These are phyloP conservation scores for Choanephora cucurbitarum DNA, from an alignment of 371 early-diverging fungal species.

Conservation along the genomic window DNA sequence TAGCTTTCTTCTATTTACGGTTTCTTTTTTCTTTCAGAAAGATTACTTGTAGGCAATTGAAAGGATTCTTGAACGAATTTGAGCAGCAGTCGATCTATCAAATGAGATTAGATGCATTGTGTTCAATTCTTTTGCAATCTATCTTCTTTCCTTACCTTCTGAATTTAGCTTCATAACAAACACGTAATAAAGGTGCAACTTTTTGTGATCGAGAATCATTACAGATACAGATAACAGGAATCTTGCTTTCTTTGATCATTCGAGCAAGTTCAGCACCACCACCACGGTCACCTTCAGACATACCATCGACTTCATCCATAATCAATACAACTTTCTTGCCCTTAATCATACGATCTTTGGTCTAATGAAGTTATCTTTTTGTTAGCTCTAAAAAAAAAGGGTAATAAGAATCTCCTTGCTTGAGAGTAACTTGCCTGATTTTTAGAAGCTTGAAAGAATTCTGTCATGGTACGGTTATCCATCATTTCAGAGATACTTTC, in stretches of 20 bases:
- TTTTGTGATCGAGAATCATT: conserved; percentile 95
- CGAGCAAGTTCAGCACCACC: conserved; percentile 92
- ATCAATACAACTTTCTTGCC: conserved; percentile 77
- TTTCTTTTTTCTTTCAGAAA: background rate
- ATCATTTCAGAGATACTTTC: conserved; percentile 58
- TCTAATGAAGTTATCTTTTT: too few relatives aligned
- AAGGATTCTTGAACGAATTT: conserved; percentile 75
- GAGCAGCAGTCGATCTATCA: conserved; percentile 42
- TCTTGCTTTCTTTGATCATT: conserved; percentile 90
- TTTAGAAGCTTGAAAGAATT: conserved; percentile 48
- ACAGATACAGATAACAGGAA: conserved; percentile 99
- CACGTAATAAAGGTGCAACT: conserved; percentile 84
- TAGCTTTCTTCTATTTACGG: conserved; percentile 16
- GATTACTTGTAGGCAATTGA: conserved; percentile 72
- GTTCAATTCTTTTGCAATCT: too few relatives aligned
- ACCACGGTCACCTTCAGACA: conserved; percentile 99
- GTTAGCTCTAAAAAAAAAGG: too few relatives aligned
- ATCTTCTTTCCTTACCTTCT: conserved; percentile 58
- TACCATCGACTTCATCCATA: conserved; percentile 99
- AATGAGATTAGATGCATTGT: too few relatives aligned
- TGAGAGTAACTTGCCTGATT: background rate
- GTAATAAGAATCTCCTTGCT: conserved; percentile 13
- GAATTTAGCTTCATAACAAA: conserved; percentile 92
- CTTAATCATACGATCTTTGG: conserved; percentile 14
- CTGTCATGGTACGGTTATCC: conserved; percentile 73